Evolutionary conservation across 2,329 filamentous ascomycete genomes (phyloP).

Genomic region (Aspergillus fischeri): DNA sequence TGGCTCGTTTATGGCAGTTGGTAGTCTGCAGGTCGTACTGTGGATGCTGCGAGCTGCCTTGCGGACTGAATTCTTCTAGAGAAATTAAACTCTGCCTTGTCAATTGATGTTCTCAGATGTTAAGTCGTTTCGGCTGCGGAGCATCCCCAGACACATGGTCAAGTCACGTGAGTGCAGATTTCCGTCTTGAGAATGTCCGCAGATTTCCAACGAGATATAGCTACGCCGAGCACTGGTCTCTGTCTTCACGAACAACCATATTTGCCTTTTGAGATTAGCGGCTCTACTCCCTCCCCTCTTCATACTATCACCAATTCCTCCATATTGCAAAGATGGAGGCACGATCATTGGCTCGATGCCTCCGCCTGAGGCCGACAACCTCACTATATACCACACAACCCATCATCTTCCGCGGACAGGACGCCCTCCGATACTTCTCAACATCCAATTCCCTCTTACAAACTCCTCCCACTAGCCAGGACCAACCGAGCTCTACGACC

Average conservation of each 20-base stretch:
- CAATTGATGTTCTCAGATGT: not conserved
- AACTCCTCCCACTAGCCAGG: conserved; percentile 17
- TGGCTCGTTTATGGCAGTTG: conserved; percentile 10
- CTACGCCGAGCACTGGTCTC: not conserved
- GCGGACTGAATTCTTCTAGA: not conserved
- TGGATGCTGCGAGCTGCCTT: not conserved
- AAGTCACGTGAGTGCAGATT: conserved; percentile 3
- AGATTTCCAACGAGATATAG: not conserved
- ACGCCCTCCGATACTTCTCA: conserved; percentile 11
- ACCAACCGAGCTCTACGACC: conserved; percentile 5
- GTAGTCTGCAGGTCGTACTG: not conserved
- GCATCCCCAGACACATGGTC: not conserved
- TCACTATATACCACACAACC: conserved; percentile 20
- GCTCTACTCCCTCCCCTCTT: not conserved
- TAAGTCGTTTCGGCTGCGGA: not conserved
- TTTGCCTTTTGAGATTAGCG: not conserved
- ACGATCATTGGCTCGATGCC: conserved; percentile 28
- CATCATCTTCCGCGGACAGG: conserved; percentile 7
- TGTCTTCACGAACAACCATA: not conserved
- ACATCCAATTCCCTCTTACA: conserved; percentile 16
- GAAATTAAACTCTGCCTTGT: not conserved
- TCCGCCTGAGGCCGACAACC: conserved; percentile 29
- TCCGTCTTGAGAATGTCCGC: conserved; percentile 3
- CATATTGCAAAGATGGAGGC: conserved; percentile 25
- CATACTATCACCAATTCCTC: not conserved